phyloP scores from a whole-genome alignment of 2,329 filamentous ascomycete genomes.

The Diaporthe sp. region DNA sequence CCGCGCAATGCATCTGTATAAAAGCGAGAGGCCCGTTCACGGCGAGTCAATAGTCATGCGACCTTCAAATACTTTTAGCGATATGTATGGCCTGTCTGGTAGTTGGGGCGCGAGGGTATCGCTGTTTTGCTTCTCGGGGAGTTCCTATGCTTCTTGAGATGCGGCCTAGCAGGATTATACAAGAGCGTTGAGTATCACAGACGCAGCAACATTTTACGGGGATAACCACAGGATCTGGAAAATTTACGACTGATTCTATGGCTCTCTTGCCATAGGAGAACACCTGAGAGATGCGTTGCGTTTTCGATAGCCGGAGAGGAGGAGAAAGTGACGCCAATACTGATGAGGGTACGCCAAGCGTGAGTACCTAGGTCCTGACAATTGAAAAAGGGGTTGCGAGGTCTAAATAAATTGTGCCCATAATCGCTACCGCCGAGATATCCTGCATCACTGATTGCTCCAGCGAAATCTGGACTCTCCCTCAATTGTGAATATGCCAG shows the following conservation, averaged over 20 bases:
- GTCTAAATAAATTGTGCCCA: neutral
- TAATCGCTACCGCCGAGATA: neutral
- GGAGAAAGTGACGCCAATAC: neutral
- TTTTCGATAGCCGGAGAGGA: neutral
- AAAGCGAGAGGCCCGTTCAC: neutral
- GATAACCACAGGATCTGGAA: too few species aligned
- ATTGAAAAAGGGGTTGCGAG: neutral
- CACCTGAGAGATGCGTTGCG: neutral
- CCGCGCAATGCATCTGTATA: neutral
- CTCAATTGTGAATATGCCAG: neutral
- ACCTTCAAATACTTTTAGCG: neutral
- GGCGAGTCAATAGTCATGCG: constrained; percentile 16
- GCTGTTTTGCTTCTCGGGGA: neutral
- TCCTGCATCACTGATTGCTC: neutral
- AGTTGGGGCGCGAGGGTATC: neutral
- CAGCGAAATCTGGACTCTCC: neutral
- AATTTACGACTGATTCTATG: neutral
- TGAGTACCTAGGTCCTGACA: too few species aligned
- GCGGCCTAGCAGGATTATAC: neutral
- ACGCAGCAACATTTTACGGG: too few species aligned
- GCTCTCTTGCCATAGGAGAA: too few species aligned
- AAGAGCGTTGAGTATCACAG: too few species aligned
- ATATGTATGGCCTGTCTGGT: neutral
- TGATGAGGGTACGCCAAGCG: neutral
- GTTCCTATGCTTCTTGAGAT: neutral